Conservation (phyloP, 1,284 basidiomycete genomes). For the Wallemia mellicola region DNA sequence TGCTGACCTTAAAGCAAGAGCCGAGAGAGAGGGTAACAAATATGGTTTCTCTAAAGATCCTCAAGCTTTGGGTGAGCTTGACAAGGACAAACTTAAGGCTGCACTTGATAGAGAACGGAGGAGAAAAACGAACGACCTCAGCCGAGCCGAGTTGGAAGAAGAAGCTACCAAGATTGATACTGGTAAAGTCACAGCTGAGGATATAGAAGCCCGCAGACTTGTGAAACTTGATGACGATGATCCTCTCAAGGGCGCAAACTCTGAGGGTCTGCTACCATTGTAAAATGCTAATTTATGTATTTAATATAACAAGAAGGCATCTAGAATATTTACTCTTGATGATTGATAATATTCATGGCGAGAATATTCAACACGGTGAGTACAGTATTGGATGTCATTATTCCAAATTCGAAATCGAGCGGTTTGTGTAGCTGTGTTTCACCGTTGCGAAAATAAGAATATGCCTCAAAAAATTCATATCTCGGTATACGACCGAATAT, state of each 20-base stretch:
- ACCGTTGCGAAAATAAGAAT: background rate
- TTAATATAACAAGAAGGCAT: background rate
- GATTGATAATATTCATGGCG: background rate
- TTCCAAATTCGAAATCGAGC: background rate
- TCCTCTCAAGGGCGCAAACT: background rate
- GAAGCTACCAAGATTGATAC: background rate
- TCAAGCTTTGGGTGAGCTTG: background rate
- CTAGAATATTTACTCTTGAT: background rate
- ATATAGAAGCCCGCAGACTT: background rate
- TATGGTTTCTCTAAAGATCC: background rate
- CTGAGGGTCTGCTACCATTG: background rate
- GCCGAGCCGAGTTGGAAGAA: background rate
- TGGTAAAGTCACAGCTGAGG: background rate
- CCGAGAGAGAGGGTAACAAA: background rate
- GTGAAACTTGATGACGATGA: background rate
- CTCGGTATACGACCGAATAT: background rate
- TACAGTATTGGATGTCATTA: background rate
- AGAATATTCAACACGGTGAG: background rate
- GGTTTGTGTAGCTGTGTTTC: background rate
- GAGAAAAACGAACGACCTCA: background rate
- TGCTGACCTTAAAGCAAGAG: background rate
- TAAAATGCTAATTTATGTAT: background rate
- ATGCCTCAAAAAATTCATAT: background rate
- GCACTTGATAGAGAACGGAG: background rate
- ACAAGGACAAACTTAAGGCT: background rate